phyloP scores from a whole-genome alignment of 305 asterid species.

The Fraxinus greggii region DNA sequence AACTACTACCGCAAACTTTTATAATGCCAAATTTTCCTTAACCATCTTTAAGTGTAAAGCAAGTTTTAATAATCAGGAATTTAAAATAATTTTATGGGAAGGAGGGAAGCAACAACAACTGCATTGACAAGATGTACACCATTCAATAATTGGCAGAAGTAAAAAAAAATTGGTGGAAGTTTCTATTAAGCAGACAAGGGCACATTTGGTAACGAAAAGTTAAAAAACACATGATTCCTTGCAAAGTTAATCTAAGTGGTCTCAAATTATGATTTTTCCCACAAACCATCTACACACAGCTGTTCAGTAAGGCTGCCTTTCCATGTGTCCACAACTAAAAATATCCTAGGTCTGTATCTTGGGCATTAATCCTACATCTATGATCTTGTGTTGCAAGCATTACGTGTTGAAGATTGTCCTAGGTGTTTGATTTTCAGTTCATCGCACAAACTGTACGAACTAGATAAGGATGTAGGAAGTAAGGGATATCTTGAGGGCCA shows the following conservation, averaged over 20 bases:
- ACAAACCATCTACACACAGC: neutral
- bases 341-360: neutral
- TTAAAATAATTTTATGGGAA: neutral
- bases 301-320: neutral
- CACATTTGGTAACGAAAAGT: neutral
- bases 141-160: neutral
- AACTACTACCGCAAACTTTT: conserved; percentile 15
- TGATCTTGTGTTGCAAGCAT: neutral
- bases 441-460: neutral
- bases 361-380: neutral
- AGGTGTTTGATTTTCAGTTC: neutral
- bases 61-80: neutral
- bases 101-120: neutral
- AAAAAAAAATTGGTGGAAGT: neutral
- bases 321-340: neutral
- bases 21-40: neutral
- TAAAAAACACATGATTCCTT: neutral
- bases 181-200: neutral
- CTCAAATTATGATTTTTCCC: neutral
- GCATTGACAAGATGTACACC: neutral
- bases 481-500: neutral
- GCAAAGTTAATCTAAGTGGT: neutral
- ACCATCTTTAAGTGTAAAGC: neutral
- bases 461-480: neutral
- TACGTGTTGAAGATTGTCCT: neutral